Percentiles rank a stretch among this genome's conserved stretches.
Evolutionary conservation across 441 rosid genomes (phyloP).

Genomic region (Bocquillonia castaneifolia): DNA sequence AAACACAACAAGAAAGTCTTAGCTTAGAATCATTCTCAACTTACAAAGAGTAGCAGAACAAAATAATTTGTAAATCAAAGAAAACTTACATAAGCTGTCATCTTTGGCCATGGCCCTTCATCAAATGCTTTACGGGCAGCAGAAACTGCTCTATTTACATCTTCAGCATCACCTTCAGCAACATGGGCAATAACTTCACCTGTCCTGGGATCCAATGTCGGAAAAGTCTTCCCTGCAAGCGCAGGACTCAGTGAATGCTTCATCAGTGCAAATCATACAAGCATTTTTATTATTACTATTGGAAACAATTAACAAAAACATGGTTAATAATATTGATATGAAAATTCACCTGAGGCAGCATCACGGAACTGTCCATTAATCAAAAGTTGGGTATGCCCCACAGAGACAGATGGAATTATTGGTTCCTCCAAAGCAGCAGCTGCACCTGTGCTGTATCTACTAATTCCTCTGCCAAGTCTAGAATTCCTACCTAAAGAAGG

Average conservation of each 20-base stretch:
- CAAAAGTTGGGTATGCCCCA: constrained; percentile 53
- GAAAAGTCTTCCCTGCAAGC: constrained; percentile 52
- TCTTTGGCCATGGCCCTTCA: constrained; percentile 77
- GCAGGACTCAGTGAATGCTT: not conserved
- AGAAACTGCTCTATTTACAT: constrained; percentile 56
- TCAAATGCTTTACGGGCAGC: constrained; percentile 80
- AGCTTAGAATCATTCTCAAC: not conserved
- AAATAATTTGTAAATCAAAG: not conserved
- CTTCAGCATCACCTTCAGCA: constrained; percentile 71
- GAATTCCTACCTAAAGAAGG: constrained; percentile 42
- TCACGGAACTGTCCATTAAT: constrained; percentile 73
- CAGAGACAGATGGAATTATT: constrained; percentile 50
- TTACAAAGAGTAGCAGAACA: not conserved
- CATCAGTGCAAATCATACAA: not conserved
- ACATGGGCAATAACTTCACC: constrained; percentile 62
- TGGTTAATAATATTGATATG: not conserved
- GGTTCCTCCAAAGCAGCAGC: constrained; percentile 41
- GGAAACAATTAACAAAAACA: not conserved
- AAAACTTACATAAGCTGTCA: constrained; percentile 50
- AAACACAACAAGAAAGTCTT: not conserved
- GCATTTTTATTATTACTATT: not conserved
- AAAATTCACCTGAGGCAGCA: constrained; percentile 60
- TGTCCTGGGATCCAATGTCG: constrained; percentile 56
- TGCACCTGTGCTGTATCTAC: constrained; percentile 38
- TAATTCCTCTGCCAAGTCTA: constrained; percentile 29